Conservation (phyloP, 352 stramenopile species). For the Pythium dissimile region DNA sequence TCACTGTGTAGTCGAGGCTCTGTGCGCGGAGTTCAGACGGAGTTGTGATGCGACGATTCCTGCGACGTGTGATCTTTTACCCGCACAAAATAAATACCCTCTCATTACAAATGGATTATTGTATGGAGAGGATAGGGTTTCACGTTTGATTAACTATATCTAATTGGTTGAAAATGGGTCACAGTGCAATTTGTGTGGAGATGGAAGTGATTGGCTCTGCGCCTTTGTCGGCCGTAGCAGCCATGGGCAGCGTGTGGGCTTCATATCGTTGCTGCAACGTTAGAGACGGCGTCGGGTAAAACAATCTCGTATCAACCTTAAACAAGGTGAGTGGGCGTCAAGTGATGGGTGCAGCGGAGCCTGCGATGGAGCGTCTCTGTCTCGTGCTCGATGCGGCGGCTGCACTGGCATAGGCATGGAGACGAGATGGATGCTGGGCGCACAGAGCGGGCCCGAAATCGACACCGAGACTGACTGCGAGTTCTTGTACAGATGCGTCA, state of each 20-base stretch:
- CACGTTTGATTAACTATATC: not conserved
- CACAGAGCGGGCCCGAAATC: no score
- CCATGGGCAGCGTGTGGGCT: constrained; percentile 14
- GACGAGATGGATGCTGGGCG: no score
- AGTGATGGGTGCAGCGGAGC: not conserved
- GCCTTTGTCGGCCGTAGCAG: constrained; percentile 30
- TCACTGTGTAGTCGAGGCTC: not conserved
- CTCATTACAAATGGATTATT: not conserved
- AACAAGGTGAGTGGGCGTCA: constrained; percentile 68
- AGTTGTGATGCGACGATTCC: constrained; percentile 20
- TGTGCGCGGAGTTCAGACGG: constrained; percentile 6
- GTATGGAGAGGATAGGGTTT: constrained; percentile 8
- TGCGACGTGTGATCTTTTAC: constrained; percentile 19
- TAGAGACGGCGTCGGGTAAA: constrained; percentile 75
- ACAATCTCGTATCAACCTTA: constrained; percentile 84
- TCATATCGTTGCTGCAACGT: constrained; percentile 40
- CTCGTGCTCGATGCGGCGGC: no score
- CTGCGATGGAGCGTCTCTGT: not conserved
- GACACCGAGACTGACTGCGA: not conserved
- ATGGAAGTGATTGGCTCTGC: constrained; percentile 81
- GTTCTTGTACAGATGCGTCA: constrained; percentile 77
- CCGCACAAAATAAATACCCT: constrained; percentile 13
- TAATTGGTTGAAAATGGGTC: constrained; percentile 21
- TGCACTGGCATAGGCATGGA: no score
- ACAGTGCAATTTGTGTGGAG: constrained; percentile 52